Base-by-base conservation (phyloP, 2,329 filamentous ascomycete species). In the Pseudogymnoascus sp. region DNA sequence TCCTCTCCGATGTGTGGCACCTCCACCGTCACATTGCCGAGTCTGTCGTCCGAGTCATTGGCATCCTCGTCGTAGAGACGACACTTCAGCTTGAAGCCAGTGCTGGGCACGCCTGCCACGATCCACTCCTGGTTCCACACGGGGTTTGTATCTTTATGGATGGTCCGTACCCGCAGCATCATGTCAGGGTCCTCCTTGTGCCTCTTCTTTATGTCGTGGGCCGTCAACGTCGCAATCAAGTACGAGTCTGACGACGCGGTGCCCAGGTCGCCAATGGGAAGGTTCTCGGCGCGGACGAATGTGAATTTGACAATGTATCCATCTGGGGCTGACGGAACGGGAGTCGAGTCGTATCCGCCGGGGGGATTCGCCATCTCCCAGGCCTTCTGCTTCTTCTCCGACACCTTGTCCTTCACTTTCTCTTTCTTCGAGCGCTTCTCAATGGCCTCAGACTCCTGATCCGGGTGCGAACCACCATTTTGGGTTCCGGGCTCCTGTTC, bases 41-140 rank as follows among this genome's bases (percentile, higher is more conserved):
- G 80, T 27, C 90, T 82, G 74, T 97, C 93, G 71, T 97, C 89
- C 66, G 88, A 85, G 72, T 97, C 90, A 1, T 87, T 84, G 35
- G 87, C 85, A 74, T 97, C 93, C 73, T 97, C 93, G 70, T 97
- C 93, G 74, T 92, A 95, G 15, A 97, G 76, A 60, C 90, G 83
- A 64, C 90, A 91, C 72, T 96, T 96, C 67, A 97, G 80, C 62
- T 81, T 82, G 76, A 96, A 96, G 3, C 92, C 92, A 0, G 82
- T 84, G 0, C 86, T 78, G 0, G 93, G 92, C 1, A 97, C 82
- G 67, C 96, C 95, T 64, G 90, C 90, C 25, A 97, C 87, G 21
- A 91, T 81, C 93, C 93, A 97, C 64, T 90, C 83, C 37, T 87
- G 84, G 58, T 96, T 82, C 93, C 93, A 97, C 58, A 78, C 79